Evolutionary conservation across 176 grass and related monocot genomes (phyloP).

Genomic region (Rhynchospora breviuscula): DNA sequence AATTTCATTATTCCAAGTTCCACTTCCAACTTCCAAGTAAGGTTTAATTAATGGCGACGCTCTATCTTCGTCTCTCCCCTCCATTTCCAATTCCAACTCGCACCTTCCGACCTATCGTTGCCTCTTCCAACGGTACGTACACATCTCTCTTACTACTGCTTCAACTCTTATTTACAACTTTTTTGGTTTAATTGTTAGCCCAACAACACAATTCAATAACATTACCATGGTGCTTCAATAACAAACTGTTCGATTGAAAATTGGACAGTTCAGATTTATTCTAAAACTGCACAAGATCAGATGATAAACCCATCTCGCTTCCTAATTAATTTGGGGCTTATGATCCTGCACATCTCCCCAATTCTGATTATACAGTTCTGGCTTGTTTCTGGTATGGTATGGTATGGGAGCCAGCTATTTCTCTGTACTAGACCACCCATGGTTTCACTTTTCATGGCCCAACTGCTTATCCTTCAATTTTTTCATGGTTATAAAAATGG

Average conservation of each 20-base stretch:
- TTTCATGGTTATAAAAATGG: too few species aligned
- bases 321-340: not conserved
- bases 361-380: not conserved
- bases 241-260: not conserved
- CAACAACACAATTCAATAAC: too few species aligned
- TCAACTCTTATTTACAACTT: not conserved
- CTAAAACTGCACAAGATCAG: not conserved
- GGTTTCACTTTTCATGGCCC: too few species aligned
- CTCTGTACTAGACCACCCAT: too few species aligned
- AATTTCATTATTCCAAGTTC: too few species aligned
- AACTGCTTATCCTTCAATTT: too few species aligned
- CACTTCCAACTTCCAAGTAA: too few species aligned
- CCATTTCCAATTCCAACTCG: not conserved
- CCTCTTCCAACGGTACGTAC: conserved; percentile 18
- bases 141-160: not conserved
- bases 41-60: conserved; percentile 14
- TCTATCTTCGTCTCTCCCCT: conserved; percentile 13
- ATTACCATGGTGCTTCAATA: not conserved
- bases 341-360: not conserved
- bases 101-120: conserved; percentile 16
- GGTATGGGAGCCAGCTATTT: too few species aligned
- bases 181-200: not conserved
- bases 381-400: too few species aligned
- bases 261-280: not conserved
- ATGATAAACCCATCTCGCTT: not conserved